phyloP scores from a whole-genome alignment of 257 asterid genomes.

The Scutellaria baicalensis region DNA sequence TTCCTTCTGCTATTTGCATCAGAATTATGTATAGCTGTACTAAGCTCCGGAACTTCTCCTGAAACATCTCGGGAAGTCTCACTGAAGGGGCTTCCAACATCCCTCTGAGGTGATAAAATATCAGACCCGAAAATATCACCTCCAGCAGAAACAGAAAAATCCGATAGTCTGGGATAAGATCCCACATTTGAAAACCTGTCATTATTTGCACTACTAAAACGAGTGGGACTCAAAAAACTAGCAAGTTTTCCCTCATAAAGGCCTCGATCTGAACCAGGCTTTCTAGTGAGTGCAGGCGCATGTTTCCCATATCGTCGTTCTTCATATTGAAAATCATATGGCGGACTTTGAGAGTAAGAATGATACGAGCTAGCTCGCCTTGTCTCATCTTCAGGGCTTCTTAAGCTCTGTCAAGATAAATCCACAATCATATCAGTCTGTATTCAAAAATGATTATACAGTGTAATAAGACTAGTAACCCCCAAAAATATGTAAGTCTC shows the following conservation, averaged over 20 bases:
- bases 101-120: conserved; percentile 48
- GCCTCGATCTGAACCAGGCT: conserved; percentile 85
- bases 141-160: conserved; percentile 57
- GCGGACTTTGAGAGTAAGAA: conserved; percentile 97
- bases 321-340: conserved; percentile 96
- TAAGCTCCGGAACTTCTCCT: conserved; percentile 26
- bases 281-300: conserved; percentile 61
- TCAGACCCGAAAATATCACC: conserved; percentile 50
- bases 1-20: conserved; percentile 21
- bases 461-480: conserved; percentile 6
- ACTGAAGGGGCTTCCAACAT: conserved; percentile 52
- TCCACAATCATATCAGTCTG: conserved; percentile 22
- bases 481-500: neutral
- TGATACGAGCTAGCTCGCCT: conserved; percentile 98
- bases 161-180: conserved; percentile 54
- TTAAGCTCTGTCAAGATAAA: conserved; percentile 46
- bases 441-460: neutral
- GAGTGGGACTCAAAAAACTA: conserved; percentile 73
- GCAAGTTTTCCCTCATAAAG: conserved; percentile 72
- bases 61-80: conserved; percentile 55
- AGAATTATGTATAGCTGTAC: conserved; percentile 3
- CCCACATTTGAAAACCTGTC: conserved; percentile 56
- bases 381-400: conserved; percentile 62
- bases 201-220: conserved; percentile 40
- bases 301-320: conserved; percentile 81